Base-by-base conservation (phyloP, 441 rosid genomes). In the Aquilaria agallochum region DNA sequence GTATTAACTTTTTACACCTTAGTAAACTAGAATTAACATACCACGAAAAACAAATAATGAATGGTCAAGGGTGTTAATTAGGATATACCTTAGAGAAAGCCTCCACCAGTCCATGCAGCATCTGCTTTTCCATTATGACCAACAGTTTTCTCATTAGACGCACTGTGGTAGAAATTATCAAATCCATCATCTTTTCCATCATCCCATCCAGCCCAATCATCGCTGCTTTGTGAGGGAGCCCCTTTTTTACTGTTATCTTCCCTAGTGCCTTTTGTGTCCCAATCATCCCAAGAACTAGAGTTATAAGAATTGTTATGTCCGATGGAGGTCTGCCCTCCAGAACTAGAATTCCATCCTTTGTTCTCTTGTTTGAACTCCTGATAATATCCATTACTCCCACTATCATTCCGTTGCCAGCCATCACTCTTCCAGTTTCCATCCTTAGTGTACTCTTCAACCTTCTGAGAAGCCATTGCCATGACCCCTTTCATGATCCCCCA, bases 401-500 rank as follows among this genome's bases (percentile, higher is more conserved):
- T 77, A 20, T 76, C 83, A 48, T 79, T 85, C 48, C 67, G 76
- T 65, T 79, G 86, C 83, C 87, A 85, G 66, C 58, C 72, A n/a
- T 65, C 78, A 63, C 72, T 52, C 49, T 76, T 80, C 78, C 75
- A 68, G 66, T 61, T 56, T 55, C 82, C 89, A 54, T 91, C 94
- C 77, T 86, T 91, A 20, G 96, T 58, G 46, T 74, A 84, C 74
- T 88, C 94, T 75, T 88, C 96, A 46, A 91, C 97, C 68, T 88
- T 91, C 61, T 86, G 94, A 12, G 87, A 59, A 33, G 97, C 96
- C 53, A 91, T 63, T 55, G 96, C 92, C 92, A 91, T 83, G 56
- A 91, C 92, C 63, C 96, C 97, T 74, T 80, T 91, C 96, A 91
- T 83, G 49, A 91, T 85, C 7, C 97, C 97, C 96, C 96, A 91